phyloP scores from a whole-genome alignment of 805 yeast genomes.

The Saturnispora dispora region DNA sequence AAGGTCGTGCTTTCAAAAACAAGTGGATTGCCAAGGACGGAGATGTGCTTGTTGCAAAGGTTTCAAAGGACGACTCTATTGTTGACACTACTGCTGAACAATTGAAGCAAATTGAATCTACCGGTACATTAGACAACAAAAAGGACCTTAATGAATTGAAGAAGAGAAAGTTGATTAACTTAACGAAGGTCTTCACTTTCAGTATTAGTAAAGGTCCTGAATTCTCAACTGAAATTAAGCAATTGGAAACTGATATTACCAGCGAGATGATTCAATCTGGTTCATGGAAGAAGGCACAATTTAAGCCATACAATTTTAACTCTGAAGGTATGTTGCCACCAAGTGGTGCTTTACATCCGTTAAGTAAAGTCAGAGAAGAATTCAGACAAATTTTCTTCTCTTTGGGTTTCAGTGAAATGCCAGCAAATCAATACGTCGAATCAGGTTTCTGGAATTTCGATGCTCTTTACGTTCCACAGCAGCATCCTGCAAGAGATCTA shows the following conservation, averaged over 20 bases:
- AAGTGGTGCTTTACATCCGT: slow-evolving; percentile 93
- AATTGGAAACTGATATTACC: slow-evolving; percentile 88
- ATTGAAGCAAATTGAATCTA: slow-evolving; percentile 45
- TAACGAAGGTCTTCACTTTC: slow-evolving; percentile 69
- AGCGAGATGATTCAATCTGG: slow-evolving; percentile 83
- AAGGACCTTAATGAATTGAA: slow-evolving; percentile 77
- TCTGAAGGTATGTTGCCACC: slow-evolving; percentile 84
- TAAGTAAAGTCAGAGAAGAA: slow-evolving; percentile 94
- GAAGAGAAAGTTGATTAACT: slow-evolving; percentile 78
- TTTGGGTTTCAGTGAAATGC: slow-evolving; percentile 99
- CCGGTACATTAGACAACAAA: slow-evolving; percentile 47
- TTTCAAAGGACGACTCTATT: slow-evolving; percentile 41
- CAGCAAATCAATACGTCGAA: slow-evolving; percentile 96
- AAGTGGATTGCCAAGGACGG: slow-evolving; percentile 93
- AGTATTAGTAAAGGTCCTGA: slow-evolving; percentile 71
- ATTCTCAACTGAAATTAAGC: slow-evolving; percentile 71
- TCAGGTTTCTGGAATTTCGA: slow-evolving; percentile 99
- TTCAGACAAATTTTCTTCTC: slow-evolving; percentile 96
- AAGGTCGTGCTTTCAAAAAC: slow-evolving; percentile 94
- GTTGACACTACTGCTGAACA: slow-evolving; percentile 59
- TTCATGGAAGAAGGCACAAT: slow-evolving; percentile 71
- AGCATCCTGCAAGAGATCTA: slow-evolving; percentile 98
- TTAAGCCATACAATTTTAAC: slow-evolving; percentile 93
- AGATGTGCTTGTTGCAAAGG: slow-evolving; percentile 60
- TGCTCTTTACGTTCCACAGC: slow-evolving; percentile 94